Evolutionary conservation across 169 alveolate genomes (phyloP), one percentile per base, ranked within the genome.

Genomic region (Babesia microti): DNA sequence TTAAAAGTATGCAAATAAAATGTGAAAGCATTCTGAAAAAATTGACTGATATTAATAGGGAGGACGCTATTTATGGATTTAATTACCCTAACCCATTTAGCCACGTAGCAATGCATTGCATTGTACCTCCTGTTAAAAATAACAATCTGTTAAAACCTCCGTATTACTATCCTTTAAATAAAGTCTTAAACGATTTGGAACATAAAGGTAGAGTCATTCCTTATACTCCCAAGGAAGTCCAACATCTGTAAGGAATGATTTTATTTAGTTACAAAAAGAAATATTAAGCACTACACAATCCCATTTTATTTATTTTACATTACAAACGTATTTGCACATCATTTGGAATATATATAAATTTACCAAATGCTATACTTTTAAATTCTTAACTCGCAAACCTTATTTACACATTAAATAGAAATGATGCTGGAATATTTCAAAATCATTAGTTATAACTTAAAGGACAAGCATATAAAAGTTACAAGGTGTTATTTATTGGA

Each of bases 21-120:
- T 42, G 58, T 26, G 67, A 54, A 11, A 18, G 48, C 3, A 27
- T 43, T 2, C 11, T 11, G n/a, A 30, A 30, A 30, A 30, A 11
- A 30, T 30, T 30, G n/a, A 11, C 11, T 30, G n/a, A 11, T 11
- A 30, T 11, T 11, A 30, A 11, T 11, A 30, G n/a, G n/a, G 11
- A 11, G n/a, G 11, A 30, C 36, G n/a, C 36, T 11, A 39, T 65
- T 15, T 65, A 22, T 18, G 76, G 76, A 15, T 65, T 65, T 40
- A 65, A 56, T 41, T 65, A 65, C 51, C 76, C 76, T 3, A 53
- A 41, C 60, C 42, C 45, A 30, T 44, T 28, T 51, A 41, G 44
- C 19, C 76, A 65, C 39, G 76, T 65, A 17, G 76, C 36, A n/a
- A 65, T 65, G 76, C 68, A 65, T 43, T 61, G 41, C 14, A n/a